These are phyloP conservation scores for Cadophora sp. DNA, from an alignment of 2,329 filamentous ascomycete genomes.

Conservation along the genomic window DNA sequence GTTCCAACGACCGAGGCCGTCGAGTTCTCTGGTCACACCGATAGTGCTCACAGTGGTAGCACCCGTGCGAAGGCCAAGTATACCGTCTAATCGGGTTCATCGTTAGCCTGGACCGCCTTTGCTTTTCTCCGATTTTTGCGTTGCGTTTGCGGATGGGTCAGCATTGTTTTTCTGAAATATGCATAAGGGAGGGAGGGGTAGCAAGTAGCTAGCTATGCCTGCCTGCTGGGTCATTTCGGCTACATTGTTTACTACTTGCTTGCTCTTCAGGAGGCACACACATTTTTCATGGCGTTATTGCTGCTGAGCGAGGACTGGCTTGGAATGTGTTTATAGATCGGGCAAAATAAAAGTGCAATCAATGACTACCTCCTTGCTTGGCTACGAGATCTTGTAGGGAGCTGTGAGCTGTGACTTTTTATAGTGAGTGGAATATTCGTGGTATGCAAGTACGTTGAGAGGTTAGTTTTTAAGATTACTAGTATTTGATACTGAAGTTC, in stretches of 20 bases:
- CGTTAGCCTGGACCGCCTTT: conserved; percentile 4
- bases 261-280: conserved; percentile 26
- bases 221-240: conserved; percentile 21
- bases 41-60: conserved; percentile 90
- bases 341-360: conserved; percentile 23
- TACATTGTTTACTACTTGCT: conserved; percentile 13
- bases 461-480: too few relatives aligned
- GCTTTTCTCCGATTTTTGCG: conserved; percentile 24
- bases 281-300: conserved; percentile 30
- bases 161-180: conserved; percentile 37
- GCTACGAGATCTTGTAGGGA: neutral
- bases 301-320: conserved; percentile 28
- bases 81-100: conserved; percentile 64
- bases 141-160: conserved; percentile 26
- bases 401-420: neutral
- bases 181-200: conserved; percentile 26
- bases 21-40: conserved; percentile 97
- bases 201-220: conserved; percentile 12
- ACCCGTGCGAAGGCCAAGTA: conserved; percentile 96
- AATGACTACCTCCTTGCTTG: neutral
- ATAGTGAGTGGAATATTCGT: too few relatives aligned
- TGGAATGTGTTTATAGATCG: conserved; percentile 33
- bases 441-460: too few relatives aligned
- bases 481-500: too few relatives aligned
- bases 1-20: conserved; percentile 78